A percentile compares a stretch with the other conserved stretches of the same genome.
These are phyloP conservation scores for Wallacemonas sp. DNA, from an alignment of 208 protist genomes.

Conservation along the genomic window DNA sequence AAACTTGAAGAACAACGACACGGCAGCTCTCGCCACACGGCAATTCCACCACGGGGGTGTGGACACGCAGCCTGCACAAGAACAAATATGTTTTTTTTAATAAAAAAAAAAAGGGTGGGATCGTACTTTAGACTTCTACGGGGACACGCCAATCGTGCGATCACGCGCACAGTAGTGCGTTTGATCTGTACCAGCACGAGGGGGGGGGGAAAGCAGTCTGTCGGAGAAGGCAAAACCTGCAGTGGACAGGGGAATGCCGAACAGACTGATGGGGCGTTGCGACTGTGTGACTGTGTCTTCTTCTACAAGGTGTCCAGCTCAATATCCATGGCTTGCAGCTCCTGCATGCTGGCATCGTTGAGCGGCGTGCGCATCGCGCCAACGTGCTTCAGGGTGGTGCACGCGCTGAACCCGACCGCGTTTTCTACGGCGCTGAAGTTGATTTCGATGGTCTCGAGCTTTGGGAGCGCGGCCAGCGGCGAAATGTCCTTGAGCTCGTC, in stretches of 20 bases:
- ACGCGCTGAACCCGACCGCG: background rate
- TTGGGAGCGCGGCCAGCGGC: slow-evolving; percentile 1
- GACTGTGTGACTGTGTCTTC: background rate
- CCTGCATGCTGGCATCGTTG: background rate
- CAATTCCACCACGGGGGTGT: background rate
- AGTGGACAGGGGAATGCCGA: background rate
- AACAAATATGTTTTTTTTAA: background rate
- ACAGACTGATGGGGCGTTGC: background rate
- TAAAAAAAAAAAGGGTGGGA: background rate
- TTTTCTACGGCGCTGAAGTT: slow-evolving; percentile 15
- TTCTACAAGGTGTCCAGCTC: slow-evolving; percentile 3
- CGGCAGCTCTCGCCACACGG: too few relatives aligned
- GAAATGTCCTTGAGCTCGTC: slow-evolving; percentile 8
- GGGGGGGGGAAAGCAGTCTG: too few relatives aligned
- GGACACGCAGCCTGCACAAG: too few relatives aligned
- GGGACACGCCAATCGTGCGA: too few relatives aligned
- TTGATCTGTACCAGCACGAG: too few relatives aligned
- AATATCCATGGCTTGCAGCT: slow-evolving; percentile 10
- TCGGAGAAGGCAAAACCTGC: background rate
- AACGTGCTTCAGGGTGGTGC: slow-evolving; percentile 4
- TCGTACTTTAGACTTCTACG: too few relatives aligned
- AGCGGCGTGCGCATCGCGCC: background rate
- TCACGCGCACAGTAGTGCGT: too few relatives aligned
- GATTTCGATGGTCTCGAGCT: background rate
- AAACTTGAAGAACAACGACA: background rate